Conservation (phyloP, 306 rosid species). For the Fagus crenata region DNA sequence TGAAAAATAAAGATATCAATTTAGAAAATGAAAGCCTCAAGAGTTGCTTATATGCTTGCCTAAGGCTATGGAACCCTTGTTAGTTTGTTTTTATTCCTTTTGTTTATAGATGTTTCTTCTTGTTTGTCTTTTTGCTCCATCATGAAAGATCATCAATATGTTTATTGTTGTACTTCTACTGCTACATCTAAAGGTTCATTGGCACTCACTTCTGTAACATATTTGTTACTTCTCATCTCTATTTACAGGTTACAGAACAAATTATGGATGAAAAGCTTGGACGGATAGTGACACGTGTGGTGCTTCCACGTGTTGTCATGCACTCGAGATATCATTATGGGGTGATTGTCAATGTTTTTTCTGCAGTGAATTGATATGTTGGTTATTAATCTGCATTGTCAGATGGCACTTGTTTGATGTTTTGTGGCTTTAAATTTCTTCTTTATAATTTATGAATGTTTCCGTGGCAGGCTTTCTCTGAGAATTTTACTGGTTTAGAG, state of each 20-base stretch:
- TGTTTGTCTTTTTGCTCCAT: background rate
- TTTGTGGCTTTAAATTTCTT: background rate
- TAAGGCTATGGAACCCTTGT: background rate
- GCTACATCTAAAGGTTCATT: constrained; percentile 12
- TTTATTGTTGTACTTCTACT: constrained; percentile 13
- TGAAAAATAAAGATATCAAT: background rate
- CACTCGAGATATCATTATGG: constrained; percentile 90
- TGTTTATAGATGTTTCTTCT: background rate
- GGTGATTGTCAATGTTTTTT: constrained; percentile 41
- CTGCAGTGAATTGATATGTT: background rate
- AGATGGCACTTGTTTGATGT: background rate
- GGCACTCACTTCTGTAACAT: constrained; percentile 27
- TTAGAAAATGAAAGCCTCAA: background rate
- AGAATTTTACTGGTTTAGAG: constrained; percentile 90
- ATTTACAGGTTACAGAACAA: constrained; percentile 78
- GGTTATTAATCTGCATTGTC: background rate
- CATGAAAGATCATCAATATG: background rate
- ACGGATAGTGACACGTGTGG: constrained; percentile 84
- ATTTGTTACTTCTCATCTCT: constrained; percentile 15
- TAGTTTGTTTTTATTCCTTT: background rate
- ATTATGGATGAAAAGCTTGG: constrained; percentile 93
- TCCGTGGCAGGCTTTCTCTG: constrained; percentile 76
- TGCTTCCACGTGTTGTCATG: constrained; percentile 99
- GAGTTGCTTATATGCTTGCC: background rate
- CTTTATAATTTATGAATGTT: constrained; percentile 21